Conservation (phyloP, 2,329 filamentous ascomycete genomes). For the Geosmithia flava region DNA sequence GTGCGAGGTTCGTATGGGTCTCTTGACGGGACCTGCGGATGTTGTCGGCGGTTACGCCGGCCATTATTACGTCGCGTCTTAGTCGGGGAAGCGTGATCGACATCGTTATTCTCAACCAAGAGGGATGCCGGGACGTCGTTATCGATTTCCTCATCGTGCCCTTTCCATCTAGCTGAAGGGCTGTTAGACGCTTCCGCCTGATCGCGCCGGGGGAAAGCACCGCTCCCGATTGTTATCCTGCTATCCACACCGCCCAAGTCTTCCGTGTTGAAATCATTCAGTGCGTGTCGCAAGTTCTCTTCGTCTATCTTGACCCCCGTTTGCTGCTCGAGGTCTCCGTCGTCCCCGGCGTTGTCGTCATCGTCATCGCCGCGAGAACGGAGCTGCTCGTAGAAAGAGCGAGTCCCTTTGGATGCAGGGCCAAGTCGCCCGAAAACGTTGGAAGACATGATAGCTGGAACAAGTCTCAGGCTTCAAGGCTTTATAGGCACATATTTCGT, state of each 20-base stretch:
- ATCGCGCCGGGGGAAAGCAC: conserved; percentile 4
- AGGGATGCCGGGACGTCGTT: conserved; percentile 54
- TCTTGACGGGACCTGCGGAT: conserved; percentile 9
- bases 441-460: conserved; percentile 1
- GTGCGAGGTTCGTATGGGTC: conserved; percentile 29
- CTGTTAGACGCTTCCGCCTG: background rate
- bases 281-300: conserved; percentile 38
- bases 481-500: background rate
- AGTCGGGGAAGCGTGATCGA: conserved; percentile 4
- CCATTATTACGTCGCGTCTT: conserved; percentile 2
- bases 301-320: conserved; percentile 27
- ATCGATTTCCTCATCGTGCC: conserved; percentile 33
- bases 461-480: background rate
- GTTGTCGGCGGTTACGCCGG: conserved; percentile 7
- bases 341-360: conserved; percentile 7
- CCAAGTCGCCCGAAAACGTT: conserved; percentile 5
- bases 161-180: background rate
- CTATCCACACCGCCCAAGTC: conserved; percentile 32
- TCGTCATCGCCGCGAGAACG: conserved; percentile 18
- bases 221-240: conserved; percentile 27
- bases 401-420: conserved; percentile 5
- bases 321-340: conserved; percentile 1
- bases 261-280: conserved; percentile 36
- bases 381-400: conserved; percentile 38
- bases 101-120: conserved; percentile 40